Conservation (phyloP, 2,329 filamentous ascomycete species). For the Cladophialophora immunda region DNA sequence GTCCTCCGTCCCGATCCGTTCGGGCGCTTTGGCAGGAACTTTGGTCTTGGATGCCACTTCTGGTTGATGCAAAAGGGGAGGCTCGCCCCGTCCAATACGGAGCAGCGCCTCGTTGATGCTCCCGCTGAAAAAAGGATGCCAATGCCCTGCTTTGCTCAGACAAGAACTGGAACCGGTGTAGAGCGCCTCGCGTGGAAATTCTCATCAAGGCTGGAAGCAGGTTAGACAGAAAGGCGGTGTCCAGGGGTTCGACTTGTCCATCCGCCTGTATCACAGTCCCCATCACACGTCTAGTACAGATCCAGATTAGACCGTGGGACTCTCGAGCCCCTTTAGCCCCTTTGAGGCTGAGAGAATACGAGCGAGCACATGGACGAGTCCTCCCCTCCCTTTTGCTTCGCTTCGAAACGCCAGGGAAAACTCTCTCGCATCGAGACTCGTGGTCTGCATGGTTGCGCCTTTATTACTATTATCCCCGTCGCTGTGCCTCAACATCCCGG, state of each 20-base stretch:
- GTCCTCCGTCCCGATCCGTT: background rate
- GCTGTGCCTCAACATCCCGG: background rate
- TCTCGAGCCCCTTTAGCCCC: background rate
- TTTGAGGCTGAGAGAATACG: background rate
- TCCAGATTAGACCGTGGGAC: background rate
- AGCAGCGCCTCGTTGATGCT: background rate
- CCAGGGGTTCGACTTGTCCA: background rate
- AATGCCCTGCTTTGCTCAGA: background rate
- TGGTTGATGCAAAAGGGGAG: background rate
- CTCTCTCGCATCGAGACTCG: background rate
- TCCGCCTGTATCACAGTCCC: background rate
- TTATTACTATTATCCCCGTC: background rate
- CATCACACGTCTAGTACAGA: background rate
- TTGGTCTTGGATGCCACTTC: background rate
- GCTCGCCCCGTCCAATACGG: background rate
- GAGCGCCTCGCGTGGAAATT: background rate
- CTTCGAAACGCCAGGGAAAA: background rate
- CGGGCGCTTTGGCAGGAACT: constrained; percentile 8
- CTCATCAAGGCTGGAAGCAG: background rate
- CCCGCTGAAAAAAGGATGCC: background rate
- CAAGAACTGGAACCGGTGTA: background rate
- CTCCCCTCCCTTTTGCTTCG: background rate
- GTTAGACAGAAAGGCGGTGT: background rate
- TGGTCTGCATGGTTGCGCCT: background rate
- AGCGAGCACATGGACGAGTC: background rate